Base-by-base conservation (phyloP, 176 grass and related monocot genomes). In the Pharus latifolius region DNA sequence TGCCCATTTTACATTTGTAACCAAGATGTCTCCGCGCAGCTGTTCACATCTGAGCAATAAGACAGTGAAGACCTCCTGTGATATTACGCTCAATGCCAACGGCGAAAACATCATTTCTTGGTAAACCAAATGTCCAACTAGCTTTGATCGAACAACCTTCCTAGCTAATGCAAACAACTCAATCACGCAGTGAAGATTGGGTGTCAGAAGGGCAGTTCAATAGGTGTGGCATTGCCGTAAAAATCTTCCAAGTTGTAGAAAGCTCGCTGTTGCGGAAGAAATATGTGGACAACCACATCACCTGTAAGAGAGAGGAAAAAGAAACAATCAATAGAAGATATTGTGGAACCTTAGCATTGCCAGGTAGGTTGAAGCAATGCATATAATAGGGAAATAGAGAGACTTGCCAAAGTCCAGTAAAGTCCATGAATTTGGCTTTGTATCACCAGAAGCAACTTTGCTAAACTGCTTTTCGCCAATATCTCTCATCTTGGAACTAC, bases 201-300 rank as follows among this genome's bases (percentile, higher is more conserved):
- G 63, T 88, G 32, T 91, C 87, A 24, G 91, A 93, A 31, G 95
- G 95, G 35, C n/a, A 94, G 95, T 61, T 98, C 87, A 17, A 98
- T 83, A 17, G 75, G 22, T n/a, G 86, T 91, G 4, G 90, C 84
- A 2, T 98, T 91, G 51, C 95, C 95, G 15, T 98, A 98, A 59
- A 98, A 98, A 49, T 98, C 90, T 79, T 98, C 95, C 78, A 98
- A 67, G 55, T 98, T 98, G 58, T 98, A 98, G 67, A 80, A 98
- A 47, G 84, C 80, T 70, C 95, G 76, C 27, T 93, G 95, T 9
- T 90, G 87, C 0, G 90, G 95, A 47, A 88, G 80, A 76, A 98
- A 98, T 88, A 93, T 98, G 83, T 93, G 95, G 17, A 98, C 95
- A 31, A 98, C 89, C n/a, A 98, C 90, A 78, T 98, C 95, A 25